phyloP scores from a whole-genome alignment of 1,139 yeast species.

The Lipomyces yarrowii region DNA sequence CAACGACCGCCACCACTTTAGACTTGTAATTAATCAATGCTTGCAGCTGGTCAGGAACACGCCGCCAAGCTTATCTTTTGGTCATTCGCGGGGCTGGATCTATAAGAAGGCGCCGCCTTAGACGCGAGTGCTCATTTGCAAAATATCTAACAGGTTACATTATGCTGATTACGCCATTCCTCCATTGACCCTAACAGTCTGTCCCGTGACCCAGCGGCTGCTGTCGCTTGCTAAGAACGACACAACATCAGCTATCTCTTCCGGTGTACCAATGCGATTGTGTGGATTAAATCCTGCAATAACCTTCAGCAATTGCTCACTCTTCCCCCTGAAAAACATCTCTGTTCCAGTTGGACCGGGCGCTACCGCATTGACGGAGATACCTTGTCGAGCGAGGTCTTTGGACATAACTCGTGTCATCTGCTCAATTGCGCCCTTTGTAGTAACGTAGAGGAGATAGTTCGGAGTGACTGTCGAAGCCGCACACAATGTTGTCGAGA shows the following conservation, averaged over 20 bases:
- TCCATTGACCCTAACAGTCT: slow-evolving; percentile 36
- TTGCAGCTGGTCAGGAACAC: too few relatives aligned
- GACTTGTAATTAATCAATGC: too few relatives aligned
- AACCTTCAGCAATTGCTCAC: slow-evolving; percentile 28
- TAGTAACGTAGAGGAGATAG: slow-evolving; percentile 29
- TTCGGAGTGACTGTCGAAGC: slow-evolving; percentile 25
- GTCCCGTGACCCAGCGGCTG: slow-evolving; percentile 38
- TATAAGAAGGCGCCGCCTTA: too few relatives aligned
- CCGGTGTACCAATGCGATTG: slow-evolving; percentile 36
- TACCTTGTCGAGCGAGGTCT: slow-evolving; percentile 33
- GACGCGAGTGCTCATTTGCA: too few relatives aligned
- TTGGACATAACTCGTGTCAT: slow-evolving; percentile 32
- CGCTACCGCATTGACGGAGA: slow-evolving; percentile 33
- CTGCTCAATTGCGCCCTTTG: slow-evolving; percentile 36
- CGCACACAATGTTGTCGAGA: slow-evolving; percentile 27
- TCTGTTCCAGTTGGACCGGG: slow-evolving; percentile 37
- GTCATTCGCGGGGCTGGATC: too few relatives aligned
- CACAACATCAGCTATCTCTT: slow-evolving; percentile 38
- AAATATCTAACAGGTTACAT: too few relatives aligned
- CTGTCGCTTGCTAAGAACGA: slow-evolving; percentile 37
- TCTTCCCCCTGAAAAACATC: slow-evolving; percentile 26
- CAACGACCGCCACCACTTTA: too few relatives aligned
- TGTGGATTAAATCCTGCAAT: slow-evolving; percentile 31
- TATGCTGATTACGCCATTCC: slow-evolving; percentile 29
- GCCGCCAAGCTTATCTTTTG: too few relatives aligned